phyloP scores from a whole-genome alignment of 208 protist genomes.

The Tritrichomonas foetus region DNA sequence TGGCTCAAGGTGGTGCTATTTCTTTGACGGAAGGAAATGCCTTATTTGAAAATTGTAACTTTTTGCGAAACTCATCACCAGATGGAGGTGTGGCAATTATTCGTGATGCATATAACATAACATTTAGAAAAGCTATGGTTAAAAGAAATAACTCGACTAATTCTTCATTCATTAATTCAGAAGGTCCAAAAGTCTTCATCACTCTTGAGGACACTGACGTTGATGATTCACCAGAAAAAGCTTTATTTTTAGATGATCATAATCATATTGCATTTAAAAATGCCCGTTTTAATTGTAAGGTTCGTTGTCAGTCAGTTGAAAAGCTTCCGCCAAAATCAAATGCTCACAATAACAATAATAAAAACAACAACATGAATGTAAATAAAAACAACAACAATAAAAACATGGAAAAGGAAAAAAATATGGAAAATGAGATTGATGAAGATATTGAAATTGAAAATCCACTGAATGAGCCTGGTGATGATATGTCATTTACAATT shows the following conservation, averaged over 20 bases:
- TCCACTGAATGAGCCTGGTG: too few relatives aligned
- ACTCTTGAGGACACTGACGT: not conserved
- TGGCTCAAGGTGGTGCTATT: not conserved
- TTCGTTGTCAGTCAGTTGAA: not conserved
- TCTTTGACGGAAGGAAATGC: not conserved
- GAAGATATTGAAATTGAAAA: too few relatives aligned
- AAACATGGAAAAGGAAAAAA: not conserved
- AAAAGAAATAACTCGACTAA: not conserved
- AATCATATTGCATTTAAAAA: not conserved
- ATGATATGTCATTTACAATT: not conserved
- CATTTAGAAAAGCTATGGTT: not conserved
- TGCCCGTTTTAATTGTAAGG: not conserved
- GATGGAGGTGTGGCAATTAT: not conserved
- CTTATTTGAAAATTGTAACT: not conserved
- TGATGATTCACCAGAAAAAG: not conserved
- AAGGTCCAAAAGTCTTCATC: not conserved
- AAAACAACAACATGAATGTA: not conserved
- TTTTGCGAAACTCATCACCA: not conserved
- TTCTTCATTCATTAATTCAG: not conserved
- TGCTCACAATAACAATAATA: not conserved
- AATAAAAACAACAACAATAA: not conserved
- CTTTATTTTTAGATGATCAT: not conserved
- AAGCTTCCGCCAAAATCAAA: not conserved
- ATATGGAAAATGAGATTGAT: not conserved
- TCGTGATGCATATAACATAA: not conserved